Base-by-base conservation (phyloP, 352 stramenopile species). In the Phytophthora constricta region DNA sequence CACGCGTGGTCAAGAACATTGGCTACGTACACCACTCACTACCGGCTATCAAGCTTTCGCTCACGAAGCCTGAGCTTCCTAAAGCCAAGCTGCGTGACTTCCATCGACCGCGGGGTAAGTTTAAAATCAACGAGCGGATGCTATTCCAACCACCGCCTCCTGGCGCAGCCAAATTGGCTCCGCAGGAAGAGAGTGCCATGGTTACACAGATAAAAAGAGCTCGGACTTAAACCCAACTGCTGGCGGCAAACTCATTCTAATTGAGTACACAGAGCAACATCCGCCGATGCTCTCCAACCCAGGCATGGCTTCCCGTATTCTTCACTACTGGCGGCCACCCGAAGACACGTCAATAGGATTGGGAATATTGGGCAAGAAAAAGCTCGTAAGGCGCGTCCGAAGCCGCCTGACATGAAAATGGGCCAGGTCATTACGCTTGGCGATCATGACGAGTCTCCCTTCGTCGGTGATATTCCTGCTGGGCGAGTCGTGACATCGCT, bases 151-250 rank as follows among this genome's bases (percentile, higher is more conserved):
- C 66, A 17, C 80, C 86, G 13, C 81, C 83, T 41, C 51, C 72
- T n/a, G 72, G 72, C 45, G 72, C 72, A 19, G 72, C 67, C 7
- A 79, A 79, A 34, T 37, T 89, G 17, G 69, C 81, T 19, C 67
- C 71, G 4, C 86, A 87, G 26, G 82, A 95, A 20, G 84, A 92
- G 51, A 89, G 78, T 42, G 81, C 84, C 13, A 87, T 90, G 62
- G 74, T 91, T 41, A 89, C 85, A n/a, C 87, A 95, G 63, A 96
- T 94, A 96, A 96, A 59, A 96, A 96, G 65, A 91, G 79, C 31
- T 93, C 86, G 0, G 87, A 95, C 34, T 65, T 95, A 53, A 90
- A 89, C 48, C 85, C 85, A 19, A 91, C 75, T 11, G 84, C 84
- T 47, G 85, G 81, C 28, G 87, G 85, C 0, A 93, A 93, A 47